Conservation (phyloP, 2,329 filamentous ascomycete species). For the Teratosphaeria nubilosa region DNA sequence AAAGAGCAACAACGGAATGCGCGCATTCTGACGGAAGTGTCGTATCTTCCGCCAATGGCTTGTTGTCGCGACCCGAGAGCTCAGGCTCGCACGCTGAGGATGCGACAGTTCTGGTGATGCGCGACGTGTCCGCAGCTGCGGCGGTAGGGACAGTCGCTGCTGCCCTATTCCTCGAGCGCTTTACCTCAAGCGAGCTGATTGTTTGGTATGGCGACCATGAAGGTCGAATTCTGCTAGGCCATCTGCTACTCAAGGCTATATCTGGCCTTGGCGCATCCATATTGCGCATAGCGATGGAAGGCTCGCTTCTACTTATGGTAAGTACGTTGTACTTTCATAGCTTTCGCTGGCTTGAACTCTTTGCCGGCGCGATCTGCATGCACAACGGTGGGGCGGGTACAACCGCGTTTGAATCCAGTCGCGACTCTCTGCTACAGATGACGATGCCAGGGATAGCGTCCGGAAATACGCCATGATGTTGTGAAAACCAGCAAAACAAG, state of each 20-base stretch:
- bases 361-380: background rate
- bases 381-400: background rate
- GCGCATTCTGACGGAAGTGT: conserved; percentile 16
- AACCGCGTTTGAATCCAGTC: background rate
- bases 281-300: conserved; percentile 14
- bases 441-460: background rate
- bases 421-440: background rate
- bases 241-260: conserved; percentile 12
- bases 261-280: conserved; percentile 14
- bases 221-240: conserved; percentile 4
- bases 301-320: conserved; percentile 20
- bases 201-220: conserved; percentile 4
- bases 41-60: conserved; percentile 27
- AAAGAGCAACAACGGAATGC: conserved; percentile 19
- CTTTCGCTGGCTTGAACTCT: background rate
- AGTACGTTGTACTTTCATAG: conserved; percentile 8
- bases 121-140: conserved; percentile 22
- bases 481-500: background rate
- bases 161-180: conserved; percentile 17
- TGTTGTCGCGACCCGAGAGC: conserved; percentile 7
- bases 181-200: conserved; percentile 16
- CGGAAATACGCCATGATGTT: background rate
- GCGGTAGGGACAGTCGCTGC: conserved; percentile 16
- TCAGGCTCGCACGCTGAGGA: conserved; percentile 10
- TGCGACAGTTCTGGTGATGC: conserved; percentile 11